A percentile compares a stretch with the other conserved stretches of the same genome.
phyloP scores from a whole-genome alignment of 2,329 filamentous ascomycete species.

The Hypoxylon sp. region DNA sequence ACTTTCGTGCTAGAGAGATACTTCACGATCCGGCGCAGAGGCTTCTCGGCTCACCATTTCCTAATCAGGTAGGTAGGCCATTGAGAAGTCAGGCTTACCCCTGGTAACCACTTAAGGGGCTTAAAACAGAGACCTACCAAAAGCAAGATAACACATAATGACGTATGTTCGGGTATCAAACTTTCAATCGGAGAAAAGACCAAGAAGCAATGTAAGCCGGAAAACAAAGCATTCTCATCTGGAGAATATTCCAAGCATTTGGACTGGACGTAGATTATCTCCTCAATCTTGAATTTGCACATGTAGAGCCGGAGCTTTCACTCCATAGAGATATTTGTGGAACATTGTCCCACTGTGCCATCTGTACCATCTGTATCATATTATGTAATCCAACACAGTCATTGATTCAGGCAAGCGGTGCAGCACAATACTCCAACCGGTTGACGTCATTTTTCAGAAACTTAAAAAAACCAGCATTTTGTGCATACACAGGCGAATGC shows the following conservation, averaged over 20 bases:
- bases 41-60: slow-evolving; percentile 35
- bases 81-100: slow-evolving; percentile 3
- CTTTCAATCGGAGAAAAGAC: slow-evolving; percentile 15
- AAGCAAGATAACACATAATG: slow-evolving; percentile 20
- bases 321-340: slow-evolving; percentile 22
- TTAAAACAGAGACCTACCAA: slow-evolving; percentile 1
- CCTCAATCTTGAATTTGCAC: slow-evolving; percentile 11
- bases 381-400: slow-evolving; percentile 2
- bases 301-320: slow-evolving; percentile 30
- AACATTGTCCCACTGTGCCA: slow-evolving; percentile 1
- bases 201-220: slow-evolving; percentile 3
- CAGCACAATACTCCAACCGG: neutral
- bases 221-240: slow-evolving; percentile 2
- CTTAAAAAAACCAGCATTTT: slow-evolving; percentile 14
- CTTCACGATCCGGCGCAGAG: slow-evolving; percentile 21
- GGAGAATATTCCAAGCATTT: slow-evolving; percentile 21
- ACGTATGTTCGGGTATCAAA: slow-evolving; percentile 21
- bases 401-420: slow-evolving; percentile 3
- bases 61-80: slow-evolving; percentile 34
- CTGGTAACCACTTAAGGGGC: slow-evolving; percentile 10
- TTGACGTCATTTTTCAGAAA: slow-evolving; percentile 32
- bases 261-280: slow-evolving; percentile 13
- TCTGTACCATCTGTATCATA: too few species aligned
- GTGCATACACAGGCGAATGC: neutral
- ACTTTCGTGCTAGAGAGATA: slow-evolving; percentile 22